These are phyloP conservation scores for bread wheat (Triticum aestivum) DNA, from an alignment of 176 grass and related monocot genomes.

Conservation along the genomic window IWGSC_CS_RefSeq_v2.1 NC_057806.1:390756873-390757372, in stretches of 20 bases:
- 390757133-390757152: background rate
- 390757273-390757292: conserved; percentile 23
- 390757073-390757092: conserved; percentile 43
- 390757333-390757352: conserved; percentile 38
- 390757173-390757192: background rate
- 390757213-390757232: conserved; percentile 16
- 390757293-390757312: conserved; percentile 7
- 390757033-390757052: conserved; percentile 36
- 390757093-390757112: conserved; percentile 35
- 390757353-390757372: background rate
- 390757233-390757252: conserved; percentile 32
- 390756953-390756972: conserved; percentile 21
- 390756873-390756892: background rate
- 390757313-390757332: conserved; percentile 1
- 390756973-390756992: background rate
- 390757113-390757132: background rate
- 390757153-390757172: background rate
- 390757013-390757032: conserved; percentile 35
- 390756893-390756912: background rate
- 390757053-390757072: conserved; percentile 57
- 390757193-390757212: background rate
- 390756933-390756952: background rate
- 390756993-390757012: too few species aligned
- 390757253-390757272: conserved; percentile 48
- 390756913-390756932: background rate